Evolutionary conservation across 1,139 yeast species (phyloP).

Genomic region (Yamadazyma sp.): DNA sequence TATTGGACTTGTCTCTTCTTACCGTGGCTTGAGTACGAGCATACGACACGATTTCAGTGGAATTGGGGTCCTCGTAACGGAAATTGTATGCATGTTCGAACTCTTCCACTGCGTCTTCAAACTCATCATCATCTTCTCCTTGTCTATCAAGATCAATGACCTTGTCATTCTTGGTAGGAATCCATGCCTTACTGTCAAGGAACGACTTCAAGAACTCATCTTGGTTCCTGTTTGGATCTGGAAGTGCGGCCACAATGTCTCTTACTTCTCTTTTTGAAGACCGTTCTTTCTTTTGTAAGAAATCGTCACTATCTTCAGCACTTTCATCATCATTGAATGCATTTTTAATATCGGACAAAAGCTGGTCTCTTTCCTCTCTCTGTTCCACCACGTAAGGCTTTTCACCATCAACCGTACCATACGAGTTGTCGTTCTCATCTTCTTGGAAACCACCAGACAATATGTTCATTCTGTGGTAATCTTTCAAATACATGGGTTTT

Average conservation of each 20-base stretch:
- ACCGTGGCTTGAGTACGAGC: slow-evolving; percentile 94
- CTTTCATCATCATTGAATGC: slow-evolving; percentile 55
- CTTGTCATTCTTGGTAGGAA: slow-evolving; percentile 62
- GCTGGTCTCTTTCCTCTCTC: slow-evolving; percentile 68
- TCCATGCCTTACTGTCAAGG: slow-evolving; percentile 82
- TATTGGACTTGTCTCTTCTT: slow-evolving; percentile 72
- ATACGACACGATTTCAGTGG: slow-evolving; percentile 92
- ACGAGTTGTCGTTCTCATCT: slow-evolving; percentile 38
- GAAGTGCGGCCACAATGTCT: slow-evolving; percentile 37
- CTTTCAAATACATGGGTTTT: slow-evolving; percentile 86
- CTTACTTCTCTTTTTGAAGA: slow-evolving; percentile 9
- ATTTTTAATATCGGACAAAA: slow-evolving; percentile 71
- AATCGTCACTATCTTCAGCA: slow-evolving; percentile 48
- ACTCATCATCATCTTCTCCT: slow-evolving; percentile 73
- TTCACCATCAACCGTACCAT: slow-evolving; percentile 54
- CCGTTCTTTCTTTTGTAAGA: slow-evolving; percentile 54
- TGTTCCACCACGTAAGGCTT: slow-evolving; percentile 73
- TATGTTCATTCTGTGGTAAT: slow-evolving; percentile 83
- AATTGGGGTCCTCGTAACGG: slow-evolving; percentile 87
- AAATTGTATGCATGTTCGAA: slow-evolving; percentile 93
- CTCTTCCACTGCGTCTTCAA: slow-evolving; percentile 87
- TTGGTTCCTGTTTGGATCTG: slow-evolving; percentile 67
- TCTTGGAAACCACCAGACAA: slow-evolving; percentile 59
- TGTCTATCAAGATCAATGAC: slow-evolving; percentile 54
- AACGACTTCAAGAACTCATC: slow-evolving; percentile 73